Percentiles rank a stretch among this genome's conserved stretches.
phyloP scores from a whole-genome alignment of 768 basidiomycete species.

The Roridomyces roridus region DNA sequence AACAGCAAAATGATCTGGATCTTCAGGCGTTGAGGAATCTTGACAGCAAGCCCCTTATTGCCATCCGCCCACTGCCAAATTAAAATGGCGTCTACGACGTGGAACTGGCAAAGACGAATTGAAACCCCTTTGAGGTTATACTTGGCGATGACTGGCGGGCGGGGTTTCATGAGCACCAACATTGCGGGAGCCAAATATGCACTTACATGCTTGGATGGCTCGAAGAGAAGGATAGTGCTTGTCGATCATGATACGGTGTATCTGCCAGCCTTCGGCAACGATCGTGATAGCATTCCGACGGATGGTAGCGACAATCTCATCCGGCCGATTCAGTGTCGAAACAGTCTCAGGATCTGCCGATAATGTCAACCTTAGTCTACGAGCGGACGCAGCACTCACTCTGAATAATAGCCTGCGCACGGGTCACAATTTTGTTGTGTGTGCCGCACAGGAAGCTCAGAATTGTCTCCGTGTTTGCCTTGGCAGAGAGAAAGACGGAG shows the following conservation, averaged over 20 bases:
- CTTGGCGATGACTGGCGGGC: too few species aligned
- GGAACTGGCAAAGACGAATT: slow-evolving; percentile 14
- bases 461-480: not conserved
- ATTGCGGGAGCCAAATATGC: too few species aligned
- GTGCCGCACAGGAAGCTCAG: not conserved
- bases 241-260: not conserved
- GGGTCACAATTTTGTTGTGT: not conserved
- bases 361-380: too few species aligned
- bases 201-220: not conserved
- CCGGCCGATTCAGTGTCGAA: not conserved
- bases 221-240: not conserved
- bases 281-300: not conserved
- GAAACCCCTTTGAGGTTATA: too few species aligned
- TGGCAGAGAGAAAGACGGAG: not conserved
- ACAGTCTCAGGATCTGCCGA: not conserved
- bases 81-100: slow-evolving; percentile 3
- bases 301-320: not conserved
- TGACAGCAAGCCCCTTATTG: not conserved
- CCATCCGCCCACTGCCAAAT: not conserved
- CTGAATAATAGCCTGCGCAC: not conserved
- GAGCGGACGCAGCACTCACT: not conserved
- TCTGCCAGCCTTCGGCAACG: not conserved
- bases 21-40: not conserved
- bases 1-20: slow-evolving; percentile 1
- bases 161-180: too few species aligned